Conservation (phyloP, 345 rosid species). For the Populus davidiana region DNA sequence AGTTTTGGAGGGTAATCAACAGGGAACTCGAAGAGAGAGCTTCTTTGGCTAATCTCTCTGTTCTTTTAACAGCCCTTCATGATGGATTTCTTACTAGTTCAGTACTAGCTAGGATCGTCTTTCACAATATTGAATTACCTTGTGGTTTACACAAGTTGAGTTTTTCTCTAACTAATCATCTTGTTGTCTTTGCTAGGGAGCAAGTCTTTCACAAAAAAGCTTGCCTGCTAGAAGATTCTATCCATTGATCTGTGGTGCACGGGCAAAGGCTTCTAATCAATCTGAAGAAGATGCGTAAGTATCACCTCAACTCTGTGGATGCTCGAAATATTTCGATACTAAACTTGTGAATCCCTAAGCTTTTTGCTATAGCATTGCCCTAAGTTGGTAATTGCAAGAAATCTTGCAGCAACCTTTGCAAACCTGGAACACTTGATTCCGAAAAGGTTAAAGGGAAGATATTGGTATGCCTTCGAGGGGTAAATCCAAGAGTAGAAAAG, state of each 20-base stretch:
- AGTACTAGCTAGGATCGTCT: neutral
- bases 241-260: constrained; percentile 6
- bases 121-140: neutral
- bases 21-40: too few species aligned
- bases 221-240: constrained; percentile 17
- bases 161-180: neutral
- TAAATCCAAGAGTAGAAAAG: constrained; percentile 23
- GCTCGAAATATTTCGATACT: neutral
- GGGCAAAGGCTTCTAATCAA: neutral
- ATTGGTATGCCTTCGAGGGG: constrained; percentile 41
- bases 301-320: neutral
- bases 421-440: constrained; percentile 43
- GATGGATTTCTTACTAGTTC: neutral
- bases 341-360: neutral
- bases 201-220: constrained; percentile 14
- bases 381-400: neutral
- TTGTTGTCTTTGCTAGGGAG: constrained; percentile 3
- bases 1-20: too few species aligned
- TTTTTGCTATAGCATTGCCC: neutral
- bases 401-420: constrained; percentile 13
- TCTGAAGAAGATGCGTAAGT: constrained; percentile 22
- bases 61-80: neutral
- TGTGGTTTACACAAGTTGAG: neutral
- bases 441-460: constrained; percentile 61
- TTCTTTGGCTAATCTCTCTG: too few species aligned